Evolutionary conservation across 305 asterid genomes (phyloP).

Genomic region (Fraxinus ornus): DNA sequence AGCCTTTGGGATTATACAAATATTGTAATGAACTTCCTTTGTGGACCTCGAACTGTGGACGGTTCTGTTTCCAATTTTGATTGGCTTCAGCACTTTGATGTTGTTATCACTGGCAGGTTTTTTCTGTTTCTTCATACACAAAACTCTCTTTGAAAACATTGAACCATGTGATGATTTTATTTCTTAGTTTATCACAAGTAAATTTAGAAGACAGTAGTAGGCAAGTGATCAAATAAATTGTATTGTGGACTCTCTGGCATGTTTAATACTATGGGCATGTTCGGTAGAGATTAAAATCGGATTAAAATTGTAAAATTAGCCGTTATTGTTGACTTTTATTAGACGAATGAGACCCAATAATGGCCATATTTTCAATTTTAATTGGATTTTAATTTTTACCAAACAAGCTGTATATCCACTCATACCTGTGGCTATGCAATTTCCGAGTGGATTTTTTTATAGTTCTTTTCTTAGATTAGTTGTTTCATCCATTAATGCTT

Average conservation of each 20-base stretch:
- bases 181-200: slow-evolving; percentile 1
- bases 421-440: not conserved
- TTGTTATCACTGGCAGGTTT: slow-evolving; percentile 95
- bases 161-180: slow-evolving; percentile 10
- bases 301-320: no score
- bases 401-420: not conserved
- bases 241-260: slow-evolving; percentile 9
- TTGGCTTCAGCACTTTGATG: slow-evolving; percentile 87
- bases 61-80: slow-evolving; percentile 53
- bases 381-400: no score
- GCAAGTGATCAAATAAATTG: not conserved
- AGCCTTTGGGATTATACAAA: slow-evolving; percentile 98
- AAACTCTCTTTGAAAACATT: slow-evolving; percentile 9
- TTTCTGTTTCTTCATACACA: slow-evolving; percentile 29
- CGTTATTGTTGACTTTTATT: no score
- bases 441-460: slow-evolving; percentile 8
- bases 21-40: slow-evolving; percentile 91
- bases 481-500: slow-evolving; percentile 10
- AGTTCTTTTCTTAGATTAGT: not conserved
- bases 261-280: not conserved
- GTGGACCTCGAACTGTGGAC: slow-evolving; percentile 56
- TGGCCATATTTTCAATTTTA: no score
- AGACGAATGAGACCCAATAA: no score
- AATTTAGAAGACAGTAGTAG: slow-evolving; percentile 2
- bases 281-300: no score